phyloP scores from a whole-genome alignment of 192 early-diverging fungal genomes.

The Coemansia guatemalensis region DNA sequence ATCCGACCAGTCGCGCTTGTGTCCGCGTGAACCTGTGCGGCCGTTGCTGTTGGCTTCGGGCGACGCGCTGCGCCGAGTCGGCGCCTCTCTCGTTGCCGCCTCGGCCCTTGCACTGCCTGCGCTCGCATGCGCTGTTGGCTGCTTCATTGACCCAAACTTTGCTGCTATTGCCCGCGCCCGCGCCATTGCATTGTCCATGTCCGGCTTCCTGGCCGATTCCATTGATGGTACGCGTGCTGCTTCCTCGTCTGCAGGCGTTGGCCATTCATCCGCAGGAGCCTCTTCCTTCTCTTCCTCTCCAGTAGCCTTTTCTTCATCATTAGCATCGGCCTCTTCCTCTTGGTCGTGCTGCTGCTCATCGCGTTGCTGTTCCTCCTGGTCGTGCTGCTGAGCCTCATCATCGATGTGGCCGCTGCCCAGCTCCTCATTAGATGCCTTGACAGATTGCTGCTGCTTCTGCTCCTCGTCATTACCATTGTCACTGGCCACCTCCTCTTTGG shows the following conservation, averaged over 20 bases:
- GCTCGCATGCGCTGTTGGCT: constrained; percentile 18
- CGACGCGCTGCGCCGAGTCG: background rate
- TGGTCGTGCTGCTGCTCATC: background rate
- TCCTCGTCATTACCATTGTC: background rate
- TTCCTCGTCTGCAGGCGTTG: background rate
- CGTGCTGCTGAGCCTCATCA: no score
- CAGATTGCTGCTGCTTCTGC: no score
- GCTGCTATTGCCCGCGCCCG: constrained; percentile 80
- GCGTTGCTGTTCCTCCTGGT: background rate
- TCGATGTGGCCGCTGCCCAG: background rate
- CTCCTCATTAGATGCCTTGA: background rate
- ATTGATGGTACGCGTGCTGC: background rate
- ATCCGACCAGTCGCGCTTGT: constrained; percentile 5
- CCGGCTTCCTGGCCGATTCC: constrained; percentile 25
- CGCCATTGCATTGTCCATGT: constrained; percentile 67
- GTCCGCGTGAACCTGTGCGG: background rate
- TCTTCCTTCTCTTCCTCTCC: background rate
- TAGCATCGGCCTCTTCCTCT: background rate
- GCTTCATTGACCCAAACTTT: constrained; percentile 54
- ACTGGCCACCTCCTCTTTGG: background rate
- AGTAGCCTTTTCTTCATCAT: background rate
- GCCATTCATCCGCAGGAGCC: no score
- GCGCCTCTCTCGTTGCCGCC: constrained; percentile 3
- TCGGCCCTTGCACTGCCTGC: background rate
- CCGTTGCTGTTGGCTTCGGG: background rate